These are phyloP conservation scores for Chalaropsis ovoidea DNA, from an alignment of 2,329 filamentous ascomycete species.

Conservation along the genomic window DNA sequence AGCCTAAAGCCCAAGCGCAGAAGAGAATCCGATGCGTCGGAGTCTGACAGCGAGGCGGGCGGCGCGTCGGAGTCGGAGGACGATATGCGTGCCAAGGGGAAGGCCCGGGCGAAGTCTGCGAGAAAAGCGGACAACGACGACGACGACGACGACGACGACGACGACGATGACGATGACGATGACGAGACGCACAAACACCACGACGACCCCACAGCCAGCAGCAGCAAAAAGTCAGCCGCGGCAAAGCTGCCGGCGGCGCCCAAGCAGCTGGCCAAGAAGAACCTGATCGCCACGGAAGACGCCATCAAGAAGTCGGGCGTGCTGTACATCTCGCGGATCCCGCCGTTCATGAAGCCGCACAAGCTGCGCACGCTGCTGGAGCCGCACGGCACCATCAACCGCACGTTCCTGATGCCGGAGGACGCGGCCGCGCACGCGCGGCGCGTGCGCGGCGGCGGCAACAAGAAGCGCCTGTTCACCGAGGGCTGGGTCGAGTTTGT, in stretches of 20 bases:
- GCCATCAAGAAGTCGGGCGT: constrained; percentile 66
- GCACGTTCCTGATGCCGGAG: constrained; percentile 71
- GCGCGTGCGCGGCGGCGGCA: constrained; percentile 62
- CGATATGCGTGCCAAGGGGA: constrained; percentile 27
- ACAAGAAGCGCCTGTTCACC: constrained; percentile 70
- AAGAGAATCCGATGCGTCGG: constrained; percentile 37
- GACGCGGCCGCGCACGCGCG: constrained; percentile 55
- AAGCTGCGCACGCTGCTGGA: constrained; percentile 66
- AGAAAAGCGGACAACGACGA: constrained; percentile 32
- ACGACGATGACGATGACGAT: constrained; percentile 29
- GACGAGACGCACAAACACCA: constrained; percentile 28
- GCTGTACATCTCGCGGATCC: constrained; percentile 71
- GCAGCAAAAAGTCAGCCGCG: constrained; percentile 34
- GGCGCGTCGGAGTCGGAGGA: constrained; percentile 34
- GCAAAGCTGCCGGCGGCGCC: constrained; percentile 22
- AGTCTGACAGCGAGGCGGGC: constrained; percentile 33
- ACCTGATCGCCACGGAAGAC: constrained; percentile 53
- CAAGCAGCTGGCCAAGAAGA: constrained; percentile 49
- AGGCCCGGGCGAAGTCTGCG: constrained; percentile 28
- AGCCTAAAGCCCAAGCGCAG: constrained; percentile 55
- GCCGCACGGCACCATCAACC: constrained; percentile 64
- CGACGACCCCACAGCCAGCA: constrained; percentile 33
- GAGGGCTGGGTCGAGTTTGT: constrained; percentile 83
- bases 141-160: constrained; percentile 29
- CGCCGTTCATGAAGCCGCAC: constrained; percentile 77